phyloP scores from a whole-genome alignment of 2,329 filamentous ascomycete species.

The Penicillium verrucosum region DNA sequence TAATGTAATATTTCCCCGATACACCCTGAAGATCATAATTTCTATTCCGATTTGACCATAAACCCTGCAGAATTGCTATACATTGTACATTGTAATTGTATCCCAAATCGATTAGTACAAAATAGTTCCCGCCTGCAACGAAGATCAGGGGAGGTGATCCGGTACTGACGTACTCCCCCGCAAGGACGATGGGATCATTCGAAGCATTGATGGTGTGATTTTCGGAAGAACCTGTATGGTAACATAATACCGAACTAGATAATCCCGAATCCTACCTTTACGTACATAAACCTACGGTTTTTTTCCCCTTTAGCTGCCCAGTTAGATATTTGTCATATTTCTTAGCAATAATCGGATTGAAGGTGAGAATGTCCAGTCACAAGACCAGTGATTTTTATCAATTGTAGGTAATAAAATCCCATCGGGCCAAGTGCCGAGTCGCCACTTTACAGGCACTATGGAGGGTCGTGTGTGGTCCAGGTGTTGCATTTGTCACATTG shows the following conservation, averaged over 20 bases:
- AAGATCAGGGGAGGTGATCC: conserved; percentile 24
- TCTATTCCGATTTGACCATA: neutral
- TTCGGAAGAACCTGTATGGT: conserved; percentile 2
- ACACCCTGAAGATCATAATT: neutral
- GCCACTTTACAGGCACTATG: conserved; percentile 9
- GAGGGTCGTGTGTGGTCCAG: neutral
- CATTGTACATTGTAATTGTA: neutral
- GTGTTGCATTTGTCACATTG: conserved; percentile 12
- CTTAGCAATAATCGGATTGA: neutral
- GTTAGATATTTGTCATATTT: neutral
- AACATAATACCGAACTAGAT: neutral
- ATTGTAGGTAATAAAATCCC: neutral
- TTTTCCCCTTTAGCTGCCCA: neutral
- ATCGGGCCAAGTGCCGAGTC: conserved; percentile 4
- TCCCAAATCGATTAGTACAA: conserved; percentile 2
- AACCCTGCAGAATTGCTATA: neutral
- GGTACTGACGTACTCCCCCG: conserved; percentile 20
- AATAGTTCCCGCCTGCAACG: conserved; percentile 21
- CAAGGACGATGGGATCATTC: conserved; percentile 22
- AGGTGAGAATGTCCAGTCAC: neutral
- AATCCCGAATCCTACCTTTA: neutral
- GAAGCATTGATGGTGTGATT: conserved; percentile 28
- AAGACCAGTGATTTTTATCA: neutral
- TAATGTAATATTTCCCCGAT: neutral
- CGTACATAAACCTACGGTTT: neutral